Evolutionary conservation across 1,284 basidiomycete species (phyloP).

Genomic region (Leccinum insigne): DNA sequence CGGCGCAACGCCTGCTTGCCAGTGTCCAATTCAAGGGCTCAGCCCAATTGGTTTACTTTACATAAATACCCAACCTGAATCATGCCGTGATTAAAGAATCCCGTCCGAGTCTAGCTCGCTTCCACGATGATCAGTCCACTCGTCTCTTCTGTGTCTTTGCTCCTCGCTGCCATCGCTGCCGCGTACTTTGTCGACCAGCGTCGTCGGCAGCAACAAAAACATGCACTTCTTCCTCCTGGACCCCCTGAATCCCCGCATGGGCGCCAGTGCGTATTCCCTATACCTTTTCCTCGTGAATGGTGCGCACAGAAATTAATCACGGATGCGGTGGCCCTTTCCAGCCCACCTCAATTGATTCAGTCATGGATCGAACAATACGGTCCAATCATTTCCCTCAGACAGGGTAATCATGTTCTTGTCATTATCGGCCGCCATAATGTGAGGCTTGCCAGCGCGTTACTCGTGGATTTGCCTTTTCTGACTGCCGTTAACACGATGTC

Average conservation of each 20-base stretch:
- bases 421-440: conserved; percentile 39
- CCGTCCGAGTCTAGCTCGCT: neutral
- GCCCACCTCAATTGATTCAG: conserved; percentile 25
- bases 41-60: neutral
- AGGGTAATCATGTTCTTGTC: conserved; percentile 33
- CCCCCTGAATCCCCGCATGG: conserved; percentile 25
- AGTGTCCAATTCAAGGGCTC: neutral
- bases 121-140: neutral
- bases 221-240: conserved; percentile 23
- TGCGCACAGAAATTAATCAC: neutral
- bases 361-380: conserved; percentile 41
- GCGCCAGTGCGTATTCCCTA: conserved; percentile 16
- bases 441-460: neutral
- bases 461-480: neutral
- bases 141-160: neutral
- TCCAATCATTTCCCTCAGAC: conserved; percentile 36
- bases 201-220: conserved; percentile 6
- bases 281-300: neutral
- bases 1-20: neutral
- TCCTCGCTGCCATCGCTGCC: neutral
- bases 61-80: neutral
- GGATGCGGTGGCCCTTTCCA: neutral
- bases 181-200: conserved; percentile 10
- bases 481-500: neutral
- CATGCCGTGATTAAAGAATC: neutral